Base-by-base conservation (phyloP, 1,284 basidiomycete species). In the Ganoderma lucidum region DNA sequence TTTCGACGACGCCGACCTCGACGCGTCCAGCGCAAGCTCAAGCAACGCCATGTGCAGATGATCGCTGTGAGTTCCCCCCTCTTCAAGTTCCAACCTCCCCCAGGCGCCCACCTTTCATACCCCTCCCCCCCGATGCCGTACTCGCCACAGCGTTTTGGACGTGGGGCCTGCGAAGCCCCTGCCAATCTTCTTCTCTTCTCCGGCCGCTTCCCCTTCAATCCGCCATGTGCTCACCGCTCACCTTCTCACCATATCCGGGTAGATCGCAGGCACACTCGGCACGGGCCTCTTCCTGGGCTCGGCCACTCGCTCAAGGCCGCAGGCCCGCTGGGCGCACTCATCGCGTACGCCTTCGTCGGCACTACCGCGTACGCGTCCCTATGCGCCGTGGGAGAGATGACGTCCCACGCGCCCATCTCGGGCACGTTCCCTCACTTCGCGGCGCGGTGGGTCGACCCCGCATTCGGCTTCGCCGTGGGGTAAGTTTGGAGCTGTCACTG, bases 201-300 rank as follows among this genome's bases (percentile, higher is more conserved):
- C 63, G 30, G 39, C 30, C n/a, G 48, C 15, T n/a, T 17, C 55
- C 15, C 39, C 30, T 19, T 30, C 23, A 0, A 39, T 19, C 32
- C 23, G 10, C n/a, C 19, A 30, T 56, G 53, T 41, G n/a, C n/a
- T n/a, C n/a, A n/a, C n/a, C n/a, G 35, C 35, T 35, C 35, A 35
- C 35, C 35, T 35, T 35, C 35, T 35, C 35, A 35, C 35, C 35
- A 3, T 6, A 35, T 6, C 35, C n/a, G 15, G 15, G 12, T 73
- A 91, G 89, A 90, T 91, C 75, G 90, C 90, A 65, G 91, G 91
- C 42, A 91, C 89, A 32, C 87, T 93, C 70, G 91, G 91, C 58
- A 94, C 93, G 1, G 93, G 93, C 77, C 84, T 95, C 32, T 96
- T 96, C 83, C 84, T 96, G 55, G 93, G 93, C 71, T 90, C 15